Conservation (phyloP, 176 grass and related monocot genomes). For the Cocos nucifera region DNA sequence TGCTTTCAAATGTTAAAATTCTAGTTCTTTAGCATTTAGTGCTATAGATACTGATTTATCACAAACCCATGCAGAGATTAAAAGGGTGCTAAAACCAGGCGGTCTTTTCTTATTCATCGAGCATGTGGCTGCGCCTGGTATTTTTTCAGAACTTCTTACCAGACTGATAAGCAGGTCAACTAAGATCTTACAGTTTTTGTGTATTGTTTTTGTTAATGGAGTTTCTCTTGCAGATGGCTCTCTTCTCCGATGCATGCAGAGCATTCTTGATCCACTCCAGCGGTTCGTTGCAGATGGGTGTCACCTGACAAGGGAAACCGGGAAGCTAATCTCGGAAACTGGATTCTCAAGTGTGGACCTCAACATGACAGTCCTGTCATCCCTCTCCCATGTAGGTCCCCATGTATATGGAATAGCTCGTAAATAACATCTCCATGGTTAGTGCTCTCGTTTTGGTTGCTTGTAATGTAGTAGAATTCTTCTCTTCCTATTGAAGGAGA, state of each 20-base stretch:
- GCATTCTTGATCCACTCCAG: slow-evolving; percentile 60
- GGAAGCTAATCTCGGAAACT: slow-evolving; percentile 34
- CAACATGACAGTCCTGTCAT: slow-evolving; percentile 26
- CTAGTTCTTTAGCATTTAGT: too few relatives aligned
- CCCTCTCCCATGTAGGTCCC: slow-evolving; percentile 46
- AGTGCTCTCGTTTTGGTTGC: too few relatives aligned
- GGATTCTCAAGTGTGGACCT: slow-evolving; percentile 56
- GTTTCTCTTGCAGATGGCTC: slow-evolving; percentile 42
- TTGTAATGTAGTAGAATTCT: too few relatives aligned
- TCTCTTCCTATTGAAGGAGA: too few relatives aligned
- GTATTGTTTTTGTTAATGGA: too few relatives aligned
- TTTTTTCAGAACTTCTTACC: not conserved
- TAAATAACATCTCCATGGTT: slow-evolving; percentile 34
- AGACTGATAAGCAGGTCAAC: too few relatives aligned
- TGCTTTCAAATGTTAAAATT: too few relatives aligned
- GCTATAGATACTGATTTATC: not conserved
- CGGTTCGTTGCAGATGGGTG: slow-evolving; percentile 62
- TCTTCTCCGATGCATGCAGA: slow-evolving; percentile 45
- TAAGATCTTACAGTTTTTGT: too few relatives aligned
- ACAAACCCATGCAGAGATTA: slow-evolving; percentile 46
- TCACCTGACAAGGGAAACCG: slow-evolving; percentile 66
- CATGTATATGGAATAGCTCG: slow-evolving; percentile 71
- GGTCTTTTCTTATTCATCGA: slow-evolving; percentile 81
- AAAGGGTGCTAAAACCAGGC: slow-evolving; percentile 64
- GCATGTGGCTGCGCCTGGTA: slow-evolving; percentile 72